Conservation (phyloP, 768 basidiomycete species). For the Phlebiopsis gigantea region DNA sequence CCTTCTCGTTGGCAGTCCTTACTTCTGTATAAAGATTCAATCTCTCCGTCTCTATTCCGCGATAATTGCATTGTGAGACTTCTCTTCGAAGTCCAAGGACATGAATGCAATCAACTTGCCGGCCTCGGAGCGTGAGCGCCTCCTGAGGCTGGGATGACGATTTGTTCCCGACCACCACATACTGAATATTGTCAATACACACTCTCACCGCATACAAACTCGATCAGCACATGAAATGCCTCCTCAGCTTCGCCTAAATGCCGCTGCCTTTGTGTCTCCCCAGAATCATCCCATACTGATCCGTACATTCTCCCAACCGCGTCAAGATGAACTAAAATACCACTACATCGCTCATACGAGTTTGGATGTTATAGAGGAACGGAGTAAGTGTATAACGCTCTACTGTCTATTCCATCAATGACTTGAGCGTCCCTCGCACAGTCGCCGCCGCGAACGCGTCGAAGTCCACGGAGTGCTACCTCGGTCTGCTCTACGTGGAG, state of each 20-base stretch:
- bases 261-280: constrained; percentile 81
- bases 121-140: not conserved
- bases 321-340: constrained; percentile 67
- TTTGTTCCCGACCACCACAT: not conserved
- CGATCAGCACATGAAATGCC: constrained; percentile 40
- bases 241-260: constrained; percentile 64
- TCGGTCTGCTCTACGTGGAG: constrained; percentile 84
- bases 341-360: constrained; percentile 91
- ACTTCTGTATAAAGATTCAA: not conserved
- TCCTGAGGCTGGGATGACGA: not conserved
- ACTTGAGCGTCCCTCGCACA: constrained; percentile 3
- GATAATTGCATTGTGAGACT: not conserved
- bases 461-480: constrained; percentile 73
- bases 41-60: not conserved
- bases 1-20: not conserved
- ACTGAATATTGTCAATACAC: not conserved
- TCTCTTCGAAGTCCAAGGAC: not conserved
- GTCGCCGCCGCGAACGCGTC: constrained; percentile 35
- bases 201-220: not conserved
- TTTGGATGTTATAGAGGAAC: constrained; percentile 87
- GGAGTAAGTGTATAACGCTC: constrained; percentile 48
- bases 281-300: constrained; percentile 80
- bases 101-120: not conserved
- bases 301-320: constrained; percentile 59
- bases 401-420: constrained; percentile 4